Evolutionary conservation across 352 stramenopile species (phyloP).

Genomic region (Globisporangium parvum): DNA sequence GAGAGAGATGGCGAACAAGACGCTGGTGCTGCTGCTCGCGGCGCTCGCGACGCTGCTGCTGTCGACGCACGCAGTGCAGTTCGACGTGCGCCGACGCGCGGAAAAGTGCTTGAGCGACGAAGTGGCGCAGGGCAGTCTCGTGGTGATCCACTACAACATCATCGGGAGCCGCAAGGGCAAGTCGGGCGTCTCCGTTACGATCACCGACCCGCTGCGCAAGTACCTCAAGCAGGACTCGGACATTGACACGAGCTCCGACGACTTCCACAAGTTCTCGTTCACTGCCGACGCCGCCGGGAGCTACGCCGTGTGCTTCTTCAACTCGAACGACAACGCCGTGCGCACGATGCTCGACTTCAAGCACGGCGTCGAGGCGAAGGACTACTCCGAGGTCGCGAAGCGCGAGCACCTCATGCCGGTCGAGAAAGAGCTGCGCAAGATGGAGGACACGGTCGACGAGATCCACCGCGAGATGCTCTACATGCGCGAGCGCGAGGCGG

Average conservation of each 20-base stretch:
- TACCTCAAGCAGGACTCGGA: constrained; percentile 82
- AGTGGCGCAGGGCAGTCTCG: constrained; percentile 64
- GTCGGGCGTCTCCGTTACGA: constrained; percentile 59
- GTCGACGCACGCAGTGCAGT: constrained; percentile 48
- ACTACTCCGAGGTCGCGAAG: constrained; percentile 87
- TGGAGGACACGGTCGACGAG: constrained; percentile 87
- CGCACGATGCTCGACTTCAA: constrained; percentile 86
- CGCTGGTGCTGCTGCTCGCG: constrained; percentile 27
- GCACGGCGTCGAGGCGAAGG: constrained; percentile 83
- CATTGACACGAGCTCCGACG: constrained; percentile 74
- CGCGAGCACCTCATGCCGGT: constrained; percentile 86
- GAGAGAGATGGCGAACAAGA: neutral
- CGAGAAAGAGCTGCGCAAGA: constrained; percentile 85
- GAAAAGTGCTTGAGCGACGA: constrained; percentile 87
- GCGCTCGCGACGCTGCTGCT: constrained; percentile 13
- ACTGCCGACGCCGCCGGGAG: constrained; percentile 57
- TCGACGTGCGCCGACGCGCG: constrained; percentile 54
- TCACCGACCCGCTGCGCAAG: constrained; percentile 71
- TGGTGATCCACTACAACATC: constrained; percentile 83
- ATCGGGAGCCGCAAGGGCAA: constrained; percentile 56
- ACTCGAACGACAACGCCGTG: constrained; percentile 63
- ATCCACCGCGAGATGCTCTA: constrained; percentile 90
- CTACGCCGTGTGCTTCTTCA: constrained; percentile 81
- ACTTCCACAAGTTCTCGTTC: constrained; percentile 84
- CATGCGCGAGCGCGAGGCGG: constrained; percentile 81